Evolutionary conservation across 2,329 filamentous ascomycete species (phyloP).

Genomic region (Ophiocordyceps camponoti-rufipedis): DNA sequence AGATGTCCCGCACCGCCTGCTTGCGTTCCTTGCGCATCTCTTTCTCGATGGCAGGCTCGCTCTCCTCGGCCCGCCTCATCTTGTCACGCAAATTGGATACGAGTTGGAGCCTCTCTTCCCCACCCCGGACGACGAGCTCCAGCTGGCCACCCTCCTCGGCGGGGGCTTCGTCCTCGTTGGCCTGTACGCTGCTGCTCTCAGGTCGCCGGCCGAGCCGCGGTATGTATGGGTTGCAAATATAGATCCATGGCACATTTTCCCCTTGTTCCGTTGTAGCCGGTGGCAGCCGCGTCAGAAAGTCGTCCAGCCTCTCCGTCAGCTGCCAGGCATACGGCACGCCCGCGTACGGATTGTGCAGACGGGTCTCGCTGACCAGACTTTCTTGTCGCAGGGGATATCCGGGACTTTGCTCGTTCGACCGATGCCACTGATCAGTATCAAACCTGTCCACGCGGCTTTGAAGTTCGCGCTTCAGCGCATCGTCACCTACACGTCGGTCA

Average conservation of each 20-base stretch:
- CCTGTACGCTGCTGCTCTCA: slow-evolving; percentile 18
- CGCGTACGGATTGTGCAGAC: slow-evolving; percentile 40
- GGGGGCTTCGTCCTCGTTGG: slow-evolving; percentile 30
- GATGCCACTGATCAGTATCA: slow-evolving; percentile 26
- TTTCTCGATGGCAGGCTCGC: slow-evolving; percentile 18
- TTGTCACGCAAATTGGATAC: slow-evolving; percentile 28
- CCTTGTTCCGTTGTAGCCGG: slow-evolving; percentile 39
- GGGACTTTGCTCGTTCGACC: slow-evolving; percentile 9
- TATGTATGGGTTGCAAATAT: slow-evolving; percentile 46
- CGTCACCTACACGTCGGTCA: slow-evolving; percentile 31
- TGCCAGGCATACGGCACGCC: slow-evolving; percentile 39
- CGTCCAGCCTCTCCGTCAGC: slow-evolving; percentile 40
- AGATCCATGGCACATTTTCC: slow-evolving; percentile 47
- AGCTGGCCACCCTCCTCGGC: slow-evolving; percentile 26
- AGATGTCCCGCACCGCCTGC: slow-evolving; percentile 33
- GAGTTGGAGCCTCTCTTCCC: slow-evolving; percentile 28
- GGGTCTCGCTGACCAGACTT: slow-evolving; percentile 6
- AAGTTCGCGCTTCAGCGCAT: slow-evolving; percentile 26
- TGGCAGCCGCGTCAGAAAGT: slow-evolving; percentile 51
- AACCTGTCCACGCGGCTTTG: slow-evolving; percentile 31
- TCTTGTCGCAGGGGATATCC: slow-evolving; percentile 9
- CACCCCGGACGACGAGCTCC: slow-evolving; percentile 30
- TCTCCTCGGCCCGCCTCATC: slow-evolving; percentile 19
- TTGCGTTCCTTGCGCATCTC: slow-evolving; percentile 31
- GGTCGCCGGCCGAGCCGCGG: slow-evolving; percentile 14